These are phyloP conservation scores for Datisca glomerata DNA, from an alignment of 306 rosid genomes.

Conservation along the genomic window DNA sequence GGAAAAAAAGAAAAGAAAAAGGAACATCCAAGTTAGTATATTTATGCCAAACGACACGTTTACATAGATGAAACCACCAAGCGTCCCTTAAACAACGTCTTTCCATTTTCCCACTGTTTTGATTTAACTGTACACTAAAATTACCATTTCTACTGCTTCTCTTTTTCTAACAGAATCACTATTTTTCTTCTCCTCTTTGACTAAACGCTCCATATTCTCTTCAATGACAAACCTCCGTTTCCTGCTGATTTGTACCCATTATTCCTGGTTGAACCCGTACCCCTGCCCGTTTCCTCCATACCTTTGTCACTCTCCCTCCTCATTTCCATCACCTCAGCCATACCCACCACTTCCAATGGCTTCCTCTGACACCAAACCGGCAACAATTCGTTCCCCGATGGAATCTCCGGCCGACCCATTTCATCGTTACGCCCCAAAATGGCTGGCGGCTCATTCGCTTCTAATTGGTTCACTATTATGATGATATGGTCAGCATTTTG, in stretches of 20 bases:
- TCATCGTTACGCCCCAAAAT: no score
- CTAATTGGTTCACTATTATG: neutral
- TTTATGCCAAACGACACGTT: no score
- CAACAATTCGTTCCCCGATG: conserved; percentile 4
- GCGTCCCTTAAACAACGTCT: no score
- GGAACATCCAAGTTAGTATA: no score
- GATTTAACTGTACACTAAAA: no score
- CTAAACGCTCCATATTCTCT: conserved; percentile 22
- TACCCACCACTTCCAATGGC: conserved; percentile 11
- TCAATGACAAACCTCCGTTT: conserved; percentile 1
- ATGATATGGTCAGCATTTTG: neutral
- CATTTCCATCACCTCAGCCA: conserved; percentile 5
- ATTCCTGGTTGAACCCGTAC: conserved; percentile 3
- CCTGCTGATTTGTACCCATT: conserved; percentile 3
- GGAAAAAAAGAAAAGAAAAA: no score
- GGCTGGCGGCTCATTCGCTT: no score
- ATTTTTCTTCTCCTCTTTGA: no score
- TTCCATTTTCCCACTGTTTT: no score
- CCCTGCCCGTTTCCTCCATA: neutral
- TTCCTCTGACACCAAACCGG: conserved; percentile 19
- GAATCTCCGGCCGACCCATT: conserved; percentile 11
- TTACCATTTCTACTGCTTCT: no score
- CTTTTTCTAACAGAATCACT: no score
- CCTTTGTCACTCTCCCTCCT: neutral
- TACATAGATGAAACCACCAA: no score